phyloP scores from a whole-genome alignment of 2,329 filamentous ascomycete species.

The Grosmannia huntii region DNA sequence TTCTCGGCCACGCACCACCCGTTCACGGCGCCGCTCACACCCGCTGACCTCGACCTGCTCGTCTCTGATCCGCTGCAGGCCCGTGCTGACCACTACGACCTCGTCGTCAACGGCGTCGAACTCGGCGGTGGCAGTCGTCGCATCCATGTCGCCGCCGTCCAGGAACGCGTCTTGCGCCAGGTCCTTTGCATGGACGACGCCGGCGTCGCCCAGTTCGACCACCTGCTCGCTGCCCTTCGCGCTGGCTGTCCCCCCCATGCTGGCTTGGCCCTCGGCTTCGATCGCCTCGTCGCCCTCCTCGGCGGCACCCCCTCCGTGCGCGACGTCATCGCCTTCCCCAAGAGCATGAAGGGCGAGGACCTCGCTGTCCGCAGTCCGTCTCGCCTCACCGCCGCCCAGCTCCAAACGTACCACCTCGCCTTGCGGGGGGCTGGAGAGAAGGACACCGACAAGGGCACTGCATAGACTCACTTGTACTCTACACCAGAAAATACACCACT shows the following conservation, averaged over 20 bases:
- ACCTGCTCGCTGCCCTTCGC: conserved; percentile 69
- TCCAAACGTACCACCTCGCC: conserved; percentile 32
- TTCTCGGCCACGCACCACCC: conserved; percentile 87
- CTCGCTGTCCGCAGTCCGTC: conserved; percentile 68
- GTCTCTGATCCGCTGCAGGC: conserved; percentile 55
- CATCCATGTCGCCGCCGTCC: conserved; percentile 74
- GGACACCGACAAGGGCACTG: too few species aligned
- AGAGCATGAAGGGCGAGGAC: conserved; percentile 83
- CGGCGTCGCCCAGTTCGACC: conserved; percentile 68
- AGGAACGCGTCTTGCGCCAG: conserved; percentile 73
- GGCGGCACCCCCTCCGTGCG: conserved; percentile 63
- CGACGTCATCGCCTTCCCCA: conserved; percentile 95
- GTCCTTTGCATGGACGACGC: conserved; percentile 65
- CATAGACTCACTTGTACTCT: too few species aligned
- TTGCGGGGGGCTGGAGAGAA: conserved; percentile 2
- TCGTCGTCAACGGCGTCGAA: conserved; percentile 91
- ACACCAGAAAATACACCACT: too few species aligned
- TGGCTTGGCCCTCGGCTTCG: conserved; percentile 85
- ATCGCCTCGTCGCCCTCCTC: conserved; percentile 72
- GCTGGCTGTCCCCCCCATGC: conserved; percentile 91
- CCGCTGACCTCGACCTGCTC: conserved; percentile 61
- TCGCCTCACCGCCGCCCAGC: conserved; percentile 44
- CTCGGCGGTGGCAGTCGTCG: conserved; percentile 85
- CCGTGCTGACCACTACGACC: conserved; percentile 82
- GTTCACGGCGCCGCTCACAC: conserved; percentile 74